Base-by-base conservation (phyloP, 1,284 basidiomycete genomes). In the Cystobasidiaceae sp. region DNA sequence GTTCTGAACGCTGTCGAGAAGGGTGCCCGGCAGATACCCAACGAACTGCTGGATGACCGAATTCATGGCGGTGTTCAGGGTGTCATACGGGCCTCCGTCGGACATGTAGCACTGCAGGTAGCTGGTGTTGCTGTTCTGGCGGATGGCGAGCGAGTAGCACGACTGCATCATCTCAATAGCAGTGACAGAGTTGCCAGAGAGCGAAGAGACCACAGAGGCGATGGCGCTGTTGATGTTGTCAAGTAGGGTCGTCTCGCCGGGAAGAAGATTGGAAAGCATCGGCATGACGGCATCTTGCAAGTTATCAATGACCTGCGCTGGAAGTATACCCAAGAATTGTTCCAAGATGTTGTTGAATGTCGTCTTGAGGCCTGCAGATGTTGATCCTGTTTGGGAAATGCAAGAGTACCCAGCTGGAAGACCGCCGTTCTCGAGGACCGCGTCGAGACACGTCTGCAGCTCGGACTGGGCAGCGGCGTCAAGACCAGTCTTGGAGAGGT, bases 291-390 rank as follows among this genome's bases (percentile, higher is more conserved):
- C 64, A 51, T 69, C 67, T 45, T 71, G 52, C 67, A 71, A 55
- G 28, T 60, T 39, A 25, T 67, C 50, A 43, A 72, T 67, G 57
- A 72, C 67, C 43, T 52, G 63, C 66, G 71, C 71, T 25, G 71
- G 71, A 3, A 72, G 58, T 37, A 72, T 72, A 45, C 71, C 71
- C 13, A 69, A 59, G 63, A 72, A 71, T 44, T 71, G 70, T 58
- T 72, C 71, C 17, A 72, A 66, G 28, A 71, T 69, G 17, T 68
- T 71, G 69, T 70, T 71, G 46, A 71, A 66, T 17, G 71, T 71
- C 1, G 58, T 13, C 23, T 58, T 63, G 9, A 72, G 65, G 4
- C 68, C 68, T 1, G 67, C 66, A 7, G 64, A 57, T 45, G 67
- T 62, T 8, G 56, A 63, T 33, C 71, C 70, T 3, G 43, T 48